These are phyloP conservation scores for Paraphaeosphaeria minitans DNA, from an alignment of 2,329 filamentous ascomycete species.

Conservation along the genomic window DNA sequence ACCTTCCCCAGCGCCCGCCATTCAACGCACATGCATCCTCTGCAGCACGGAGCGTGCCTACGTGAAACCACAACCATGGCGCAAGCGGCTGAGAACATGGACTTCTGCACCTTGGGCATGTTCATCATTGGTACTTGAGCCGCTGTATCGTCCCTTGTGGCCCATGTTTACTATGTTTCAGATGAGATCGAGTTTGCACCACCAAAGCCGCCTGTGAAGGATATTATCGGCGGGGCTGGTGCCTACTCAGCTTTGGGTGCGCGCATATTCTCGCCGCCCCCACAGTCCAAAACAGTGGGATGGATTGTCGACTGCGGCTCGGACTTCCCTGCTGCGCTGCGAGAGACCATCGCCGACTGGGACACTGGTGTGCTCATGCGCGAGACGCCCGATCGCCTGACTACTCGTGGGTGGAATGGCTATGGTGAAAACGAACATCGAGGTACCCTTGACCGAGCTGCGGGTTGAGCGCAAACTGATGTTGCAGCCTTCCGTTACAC, in stretches of 20 bases:
- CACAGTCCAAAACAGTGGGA: conserved; percentile 69
- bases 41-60: background rate
- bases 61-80: conserved; percentile 19
- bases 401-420: conserved; percentile 91
- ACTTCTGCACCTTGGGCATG: conserved; percentile 67
- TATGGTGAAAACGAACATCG: conserved; percentile 74
- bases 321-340: conserved; percentile 77
- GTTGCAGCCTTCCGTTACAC: conserved; percentile 76
- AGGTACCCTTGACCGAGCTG: conserved; percentile 41
- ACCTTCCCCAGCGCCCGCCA: conserved; percentile 19
- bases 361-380: conserved; percentile 74
- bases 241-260: conserved; percentile 87
- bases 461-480: conserved; percentile 5
- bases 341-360: conserved; percentile 72
- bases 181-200: conserved; percentile 90
- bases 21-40: conserved; percentile 7
- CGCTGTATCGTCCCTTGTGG: conserved; percentile 16
- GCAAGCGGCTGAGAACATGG: conserved; percentile 40
- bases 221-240: conserved; percentile 88
- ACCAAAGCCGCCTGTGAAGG: conserved; percentile 68
- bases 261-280: conserved; percentile 78
- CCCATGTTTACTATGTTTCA: conserved; percentile 45
- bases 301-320: conserved; percentile 91
- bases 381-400: conserved; percentile 68
- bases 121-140: conserved; percentile 62